Evolutionary conservation across 164 flowering plant species (phyloP), one percentile per base, ranked within the genome.

Genomic region (Stephania japonica): DNA sequence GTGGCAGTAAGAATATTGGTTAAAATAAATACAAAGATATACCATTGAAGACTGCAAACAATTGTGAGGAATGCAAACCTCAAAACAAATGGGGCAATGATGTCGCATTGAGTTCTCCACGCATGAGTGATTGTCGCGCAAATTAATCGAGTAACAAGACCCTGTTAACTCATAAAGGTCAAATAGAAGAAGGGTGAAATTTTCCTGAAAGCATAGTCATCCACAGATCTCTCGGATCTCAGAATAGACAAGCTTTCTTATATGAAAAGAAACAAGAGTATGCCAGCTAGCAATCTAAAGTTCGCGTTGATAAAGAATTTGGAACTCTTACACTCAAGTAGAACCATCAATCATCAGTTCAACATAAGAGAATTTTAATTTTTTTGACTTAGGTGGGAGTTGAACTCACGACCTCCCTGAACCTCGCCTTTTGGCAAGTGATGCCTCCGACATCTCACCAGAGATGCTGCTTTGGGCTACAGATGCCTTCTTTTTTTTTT

Each of bases 101-200:
- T 92, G 93, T 41, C 86, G 84, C 95, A 91, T 94, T 71, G 97
- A 88, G 82, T 94, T 88, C 85, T 94, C 98, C 56, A 92, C 85
- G 61, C 98, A 93, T 7, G 41, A 70, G 80, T 94, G 98, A 73
- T 92, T 94, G 77, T 84, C 81, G 1, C 80, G 91, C 78, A 94
- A 80, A 67, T 63, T 41, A 41, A 73, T 71, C n/a, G 88, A 73
- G 81, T 92, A 94, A 80, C 98, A 94, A 78, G 96, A 89, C 53
- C 93, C 97, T 91, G 88, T 50, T 43, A 11, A 18, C 23, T 65
- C 53, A 56, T 42, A 16, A 73, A 70, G 66, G 65, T 42, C 21
- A 56, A 69, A 25, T 69, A 70, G 27, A 43, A 66, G n/a, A 42
- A 65, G 21, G 62, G 42, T 2, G 47, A 69, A 26, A 38, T 24